Conservation (phyloP, 2,329 filamentous ascomycete species). For the Cryphonectria naterciae region DNA sequence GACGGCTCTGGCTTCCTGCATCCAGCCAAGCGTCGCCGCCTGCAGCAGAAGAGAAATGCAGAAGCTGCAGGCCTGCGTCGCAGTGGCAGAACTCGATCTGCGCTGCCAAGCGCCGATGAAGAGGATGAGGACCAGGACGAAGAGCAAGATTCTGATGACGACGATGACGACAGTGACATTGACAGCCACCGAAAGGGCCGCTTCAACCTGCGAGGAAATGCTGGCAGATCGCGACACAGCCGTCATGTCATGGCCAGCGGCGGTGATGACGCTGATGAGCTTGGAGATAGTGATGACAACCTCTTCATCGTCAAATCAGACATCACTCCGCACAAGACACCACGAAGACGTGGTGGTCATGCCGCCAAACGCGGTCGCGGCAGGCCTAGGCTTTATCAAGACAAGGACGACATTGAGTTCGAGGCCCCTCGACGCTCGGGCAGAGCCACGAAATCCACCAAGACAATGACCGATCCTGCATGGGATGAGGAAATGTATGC, state of each 20-base stretch:
- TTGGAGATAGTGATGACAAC: slow-evolving; percentile 25
- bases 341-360: slow-evolving; percentile 25
- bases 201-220: slow-evolving; percentile 13
- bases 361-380: slow-evolving; percentile 30
- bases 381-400: slow-evolving; percentile 41
- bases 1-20: slow-evolving; percentile 23
- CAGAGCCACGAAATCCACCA: slow-evolving; percentile 48
- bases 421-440: slow-evolving; percentile 55
- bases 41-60: slow-evolving; percentile 9
- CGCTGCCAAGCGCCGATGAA: slow-evolving; percentile 5
- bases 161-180: not conserved
- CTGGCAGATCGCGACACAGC: not conserved
- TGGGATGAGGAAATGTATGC: slow-evolving; percentile 62
- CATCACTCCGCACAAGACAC: slow-evolving; percentile 31
- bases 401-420: slow-evolving; percentile 50
- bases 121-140: slow-evolving; percentile 6
- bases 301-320: slow-evolving; percentile 36
- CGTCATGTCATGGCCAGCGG: not conserved
- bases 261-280: slow-evolving; percentile 27
- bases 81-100: slow-evolving; percentile 6
- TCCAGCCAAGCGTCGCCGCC: slow-evolving; percentile 22
- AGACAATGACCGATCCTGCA: slow-evolving; percentile 54
- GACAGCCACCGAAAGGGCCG: slow-evolving; percentile 13
- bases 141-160: slow-evolving; percentile 14
- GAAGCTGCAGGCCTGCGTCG: slow-evolving; percentile 7